Conservation (phyloP, 345 rosid species). For the Rhodamnia rubescens region DNA sequence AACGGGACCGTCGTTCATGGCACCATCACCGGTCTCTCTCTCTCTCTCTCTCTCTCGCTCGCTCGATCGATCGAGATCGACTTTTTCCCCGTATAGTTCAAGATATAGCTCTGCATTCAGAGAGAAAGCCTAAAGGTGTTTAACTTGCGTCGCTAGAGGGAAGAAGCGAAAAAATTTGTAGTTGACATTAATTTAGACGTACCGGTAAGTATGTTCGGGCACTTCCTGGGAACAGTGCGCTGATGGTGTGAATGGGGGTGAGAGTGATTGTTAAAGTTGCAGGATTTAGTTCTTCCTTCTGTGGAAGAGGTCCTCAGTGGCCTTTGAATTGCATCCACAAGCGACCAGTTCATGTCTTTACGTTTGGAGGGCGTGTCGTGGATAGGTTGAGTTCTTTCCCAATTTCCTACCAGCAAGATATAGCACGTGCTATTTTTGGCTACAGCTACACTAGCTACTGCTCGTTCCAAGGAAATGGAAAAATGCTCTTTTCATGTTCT, state of each 20-base stretch:
- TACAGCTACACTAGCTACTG: background rate
- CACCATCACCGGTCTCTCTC: conserved; percentile 77
- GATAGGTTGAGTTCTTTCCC: background rate
- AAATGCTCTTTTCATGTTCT: background rate
- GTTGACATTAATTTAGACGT: background rate
- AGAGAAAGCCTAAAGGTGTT: background rate
- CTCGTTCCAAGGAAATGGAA: background rate
- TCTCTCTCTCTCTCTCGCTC: background rate
- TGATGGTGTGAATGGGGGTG: background rate
- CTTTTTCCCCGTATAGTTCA: background rate
- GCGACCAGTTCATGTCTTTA: background rate
- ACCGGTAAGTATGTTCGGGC: background rate
- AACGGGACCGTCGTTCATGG: conserved; percentile 93
- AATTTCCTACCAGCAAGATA: background rate
- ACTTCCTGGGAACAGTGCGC: background rate
- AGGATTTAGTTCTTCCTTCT: background rate
- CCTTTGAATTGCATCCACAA: background rate
- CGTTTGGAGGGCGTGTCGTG: background rate
- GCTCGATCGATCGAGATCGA: background rate
- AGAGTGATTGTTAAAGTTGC: background rate
- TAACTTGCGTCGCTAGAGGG: fast-evolving
- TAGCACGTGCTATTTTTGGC: background rate
- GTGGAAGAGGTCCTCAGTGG: background rate
- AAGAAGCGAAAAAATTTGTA: background rate
- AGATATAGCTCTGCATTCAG: background rate